These are phyloP conservation scores for Ogataea pilisensis DNA, from an alignment of 805 yeast species.

Conservation along the genomic window DNA sequence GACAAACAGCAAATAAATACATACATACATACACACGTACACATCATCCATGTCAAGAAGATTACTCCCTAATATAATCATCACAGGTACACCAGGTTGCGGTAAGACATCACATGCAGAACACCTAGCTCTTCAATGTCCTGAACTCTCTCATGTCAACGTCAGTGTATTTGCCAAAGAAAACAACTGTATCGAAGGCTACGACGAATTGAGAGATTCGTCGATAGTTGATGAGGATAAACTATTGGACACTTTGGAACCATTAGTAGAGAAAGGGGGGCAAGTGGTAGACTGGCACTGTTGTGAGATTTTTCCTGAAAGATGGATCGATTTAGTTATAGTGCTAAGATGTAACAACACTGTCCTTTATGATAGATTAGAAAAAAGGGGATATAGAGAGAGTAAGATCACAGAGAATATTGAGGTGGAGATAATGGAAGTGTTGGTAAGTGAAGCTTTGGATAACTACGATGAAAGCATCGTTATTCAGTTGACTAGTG, in stretches of 20 bases:
- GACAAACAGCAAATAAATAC: no score
- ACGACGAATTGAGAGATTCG: conserved; percentile 80
- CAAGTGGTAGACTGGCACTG: conserved; percentile 96
- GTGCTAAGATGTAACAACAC: conserved; percentile 79
- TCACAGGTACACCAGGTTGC: conserved; percentile 95
- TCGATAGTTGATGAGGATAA: conserved; percentile 91
- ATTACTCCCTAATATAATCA: conserved; percentile 65
- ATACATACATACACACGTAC: no score
- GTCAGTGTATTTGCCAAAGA: conserved; percentile 82
- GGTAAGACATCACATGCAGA: conserved; percentile 76
- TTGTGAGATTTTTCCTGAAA: conserved; percentile 91
- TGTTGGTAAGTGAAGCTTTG: conserved; percentile 78
- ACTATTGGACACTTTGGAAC: conserved; percentile 75
- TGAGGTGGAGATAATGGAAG: conserved; percentile 97
- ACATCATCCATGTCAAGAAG: conserved; percentile 34
- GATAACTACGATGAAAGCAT: conserved; percentile 77
- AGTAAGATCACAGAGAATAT: conserved; percentile 84
- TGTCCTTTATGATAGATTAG: conserved; percentile 68
- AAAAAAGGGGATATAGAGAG: conserved; percentile 72
- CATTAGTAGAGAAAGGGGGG: conserved; percentile 79
- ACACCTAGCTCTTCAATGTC: conserved; percentile 46
- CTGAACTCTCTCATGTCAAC: conserved; percentile 51
- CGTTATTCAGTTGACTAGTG: conserved; percentile 75
- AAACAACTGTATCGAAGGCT: conserved; percentile 73
- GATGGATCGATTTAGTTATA: conserved; percentile 86